These are phyloP conservation scores for Camellia lanceoleosa DNA, from an alignment of 148 eudicot species.

Conservation along the genomic window DNA sequence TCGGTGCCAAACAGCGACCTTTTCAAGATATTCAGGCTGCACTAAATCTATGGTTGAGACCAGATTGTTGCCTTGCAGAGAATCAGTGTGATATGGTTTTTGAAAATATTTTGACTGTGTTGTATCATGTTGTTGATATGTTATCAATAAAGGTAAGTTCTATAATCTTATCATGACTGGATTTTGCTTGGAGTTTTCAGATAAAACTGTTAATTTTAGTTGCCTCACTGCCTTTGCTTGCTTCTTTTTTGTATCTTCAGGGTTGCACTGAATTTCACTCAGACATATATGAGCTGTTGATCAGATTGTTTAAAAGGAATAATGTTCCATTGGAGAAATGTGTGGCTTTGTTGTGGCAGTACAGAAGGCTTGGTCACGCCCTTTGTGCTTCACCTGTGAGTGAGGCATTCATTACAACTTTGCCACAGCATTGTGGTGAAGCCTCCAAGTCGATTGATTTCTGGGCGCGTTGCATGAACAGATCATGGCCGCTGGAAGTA, in stretches of 20 bases:
- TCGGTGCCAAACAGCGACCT: constrained; percentile 36
- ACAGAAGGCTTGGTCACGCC: constrained; percentile 76
- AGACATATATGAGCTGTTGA: constrained; percentile 50
- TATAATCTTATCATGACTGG: constrained; percentile 7
- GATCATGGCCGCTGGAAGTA: constrained; percentile 40
- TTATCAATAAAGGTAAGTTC: constrained; percentile 70
- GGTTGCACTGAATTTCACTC: constrained; percentile 53
- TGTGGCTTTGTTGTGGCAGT: constrained; percentile 65
- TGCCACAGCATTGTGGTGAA: constrained; percentile 48
- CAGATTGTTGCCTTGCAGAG: constrained; percentile 31
- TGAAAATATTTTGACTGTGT: constrained; percentile 46
- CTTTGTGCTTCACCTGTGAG: constrained; percentile 75
- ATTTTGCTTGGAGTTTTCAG: constrained; percentile 3
- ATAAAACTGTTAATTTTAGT: not conserved
- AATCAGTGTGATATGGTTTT: constrained; percentile 33
- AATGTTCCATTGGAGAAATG: constrained; percentile 45
- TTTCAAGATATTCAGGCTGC: constrained; percentile 62
- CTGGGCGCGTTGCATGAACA: constrained; percentile 63
- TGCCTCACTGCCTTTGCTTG: too few species aligned
- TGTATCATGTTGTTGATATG: constrained; percentile 72
- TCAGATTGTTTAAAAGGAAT: constrained; percentile 52
- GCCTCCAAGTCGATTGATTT: constrained; percentile 42
- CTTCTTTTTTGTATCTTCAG: constrained; percentile 31
- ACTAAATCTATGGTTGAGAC: constrained; percentile 45
- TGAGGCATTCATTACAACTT: constrained; percentile 44